Evolutionary conservation across 306 rosid genomes (phyloP).

Genomic region (Vigna angularis): DNA sequence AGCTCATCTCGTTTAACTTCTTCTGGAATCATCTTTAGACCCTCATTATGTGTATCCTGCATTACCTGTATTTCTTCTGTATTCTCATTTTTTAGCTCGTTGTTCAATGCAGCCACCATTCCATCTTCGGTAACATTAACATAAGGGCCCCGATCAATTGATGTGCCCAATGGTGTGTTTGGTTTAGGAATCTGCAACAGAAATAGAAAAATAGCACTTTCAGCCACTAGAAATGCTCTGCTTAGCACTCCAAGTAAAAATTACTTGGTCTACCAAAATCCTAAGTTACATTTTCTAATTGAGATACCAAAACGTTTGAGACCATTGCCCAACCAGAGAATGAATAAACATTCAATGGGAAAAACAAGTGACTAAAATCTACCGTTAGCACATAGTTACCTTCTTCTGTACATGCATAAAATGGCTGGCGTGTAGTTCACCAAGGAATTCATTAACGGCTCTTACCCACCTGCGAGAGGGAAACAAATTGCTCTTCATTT

Average conservation of each 20-base stretch:
- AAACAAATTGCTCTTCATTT: constrained; percentile 10
- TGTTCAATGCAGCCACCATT: constrained; percentile 79
- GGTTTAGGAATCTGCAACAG: constrained; percentile 53
- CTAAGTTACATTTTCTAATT: constrained; percentile 25
- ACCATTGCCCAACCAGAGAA: constrained; percentile 11
- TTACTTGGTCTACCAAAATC: constrained; percentile 4
- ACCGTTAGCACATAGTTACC: constrained; percentile 52
- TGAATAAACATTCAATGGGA: constrained; percentile 25
- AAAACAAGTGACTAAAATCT: constrained; percentile 23
- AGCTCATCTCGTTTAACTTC: constrained; percentile 39
- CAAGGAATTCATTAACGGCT: constrained; percentile 74
- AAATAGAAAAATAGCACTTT: constrained; percentile 44
- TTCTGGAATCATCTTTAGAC: constrained; percentile 33
- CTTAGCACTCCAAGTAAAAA: constrained; percentile 16
- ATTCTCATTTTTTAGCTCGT: constrained; percentile 50
- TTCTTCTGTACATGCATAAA: constrained; percentile 72
- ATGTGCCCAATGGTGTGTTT: constrained; percentile 47
- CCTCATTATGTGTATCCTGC: constrained; percentile 36
- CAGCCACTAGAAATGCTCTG: constrained; percentile 36
- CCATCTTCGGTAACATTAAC: constrained; percentile 76
- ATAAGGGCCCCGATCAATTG: constrained; percentile 89
- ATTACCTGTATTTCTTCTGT: constrained; percentile 52
- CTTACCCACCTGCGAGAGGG: constrained; percentile 87
- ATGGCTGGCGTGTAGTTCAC: constrained; percentile 62
- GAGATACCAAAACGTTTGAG: neutral